A percentile compares a stretch with the other conserved stretches of the same genome.
These are phyloP conservation scores for Fusarium sp. DNA, from an alignment of 2,329 filamentous ascomycete genomes.

Conservation along the genomic window DNA sequence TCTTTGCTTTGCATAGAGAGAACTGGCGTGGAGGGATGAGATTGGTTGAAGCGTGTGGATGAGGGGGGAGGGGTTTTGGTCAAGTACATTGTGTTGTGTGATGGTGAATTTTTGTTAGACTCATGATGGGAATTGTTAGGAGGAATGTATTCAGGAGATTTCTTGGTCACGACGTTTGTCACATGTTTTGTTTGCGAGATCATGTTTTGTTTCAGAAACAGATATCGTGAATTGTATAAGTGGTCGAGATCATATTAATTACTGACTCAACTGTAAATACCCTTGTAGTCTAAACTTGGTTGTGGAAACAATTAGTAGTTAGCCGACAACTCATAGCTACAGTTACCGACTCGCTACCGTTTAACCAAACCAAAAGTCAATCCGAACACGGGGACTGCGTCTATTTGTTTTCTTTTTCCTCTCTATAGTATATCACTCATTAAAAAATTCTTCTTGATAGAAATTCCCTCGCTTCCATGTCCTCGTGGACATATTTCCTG, in stretches of 20 bases:
- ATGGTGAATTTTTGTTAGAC: slow-evolving; percentile 13
- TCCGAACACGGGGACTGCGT: slow-evolving; percentile 29
- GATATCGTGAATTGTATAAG: background rate
- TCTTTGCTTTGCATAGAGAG: slow-evolving; percentile 42
- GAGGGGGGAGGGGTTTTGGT: slow-evolving; percentile 19
- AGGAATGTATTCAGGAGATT: slow-evolving; percentile 16
- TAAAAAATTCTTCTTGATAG: background rate
- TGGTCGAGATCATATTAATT: background rate
- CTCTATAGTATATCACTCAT: slow-evolving; percentile 7
- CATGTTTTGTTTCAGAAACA: slow-evolving; percentile 13
- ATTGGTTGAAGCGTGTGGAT: slow-evolving; percentile 33
- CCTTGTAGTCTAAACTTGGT: slow-evolving; percentile 1
- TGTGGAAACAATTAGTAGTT: background rate
- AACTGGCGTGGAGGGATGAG: slow-evolving; percentile 39
- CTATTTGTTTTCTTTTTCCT: slow-evolving; percentile 10
- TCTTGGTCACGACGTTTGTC: background rate
- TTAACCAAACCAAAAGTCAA: slow-evolving; percentile 7
- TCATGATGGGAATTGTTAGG: slow-evolving; percentile 30
- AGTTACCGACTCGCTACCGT: background rate
- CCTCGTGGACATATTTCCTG: slow-evolving; percentile 39
- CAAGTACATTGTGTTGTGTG: background rate
- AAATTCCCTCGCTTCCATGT: slow-evolving; percentile 4
- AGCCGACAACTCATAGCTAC: slow-evolving; percentile 3
- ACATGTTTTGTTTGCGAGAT: slow-evolving; percentile 10
- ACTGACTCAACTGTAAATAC: background rate